Evolutionary conservation across 306 rosid genomes (phyloP).

Genomic region (Dryas alaskensis): DNA sequence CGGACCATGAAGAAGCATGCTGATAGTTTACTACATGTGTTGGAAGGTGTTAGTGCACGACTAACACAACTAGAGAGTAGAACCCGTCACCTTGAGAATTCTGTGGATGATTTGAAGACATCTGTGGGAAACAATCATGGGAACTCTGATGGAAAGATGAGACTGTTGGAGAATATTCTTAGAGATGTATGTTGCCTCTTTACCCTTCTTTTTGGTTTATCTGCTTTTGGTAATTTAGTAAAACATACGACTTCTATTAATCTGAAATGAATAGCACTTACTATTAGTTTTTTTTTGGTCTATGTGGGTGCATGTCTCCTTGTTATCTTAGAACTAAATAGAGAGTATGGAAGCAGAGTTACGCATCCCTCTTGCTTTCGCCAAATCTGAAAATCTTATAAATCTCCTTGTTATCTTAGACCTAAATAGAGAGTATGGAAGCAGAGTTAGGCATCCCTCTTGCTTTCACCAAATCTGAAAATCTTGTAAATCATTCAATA

Average conservation of each 20-base stretch:
- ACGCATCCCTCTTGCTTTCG: background rate
- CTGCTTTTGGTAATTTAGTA: slow-evolving; percentile 24
- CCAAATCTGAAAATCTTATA: background rate
- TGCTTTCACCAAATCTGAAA: background rate
- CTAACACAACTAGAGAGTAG: slow-evolving; percentile 76
- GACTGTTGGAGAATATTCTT: slow-evolving; percentile 78
- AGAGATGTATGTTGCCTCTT: slow-evolving; percentile 54
- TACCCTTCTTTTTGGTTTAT: slow-evolving; percentile 1
- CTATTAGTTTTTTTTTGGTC: background rate
- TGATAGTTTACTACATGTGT: slow-evolving; percentile 62
- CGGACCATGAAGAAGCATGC: slow-evolving; percentile 63
- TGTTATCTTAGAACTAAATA: background rate
- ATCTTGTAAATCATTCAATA: background rate
- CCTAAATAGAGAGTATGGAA: background rate
- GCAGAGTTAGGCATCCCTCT: background rate
- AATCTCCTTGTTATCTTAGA: background rate
- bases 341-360: background rate
- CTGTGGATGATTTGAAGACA: slow-evolving; percentile 73
- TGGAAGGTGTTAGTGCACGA: slow-evolving; percentile 82
- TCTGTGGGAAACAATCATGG: slow-evolving; percentile 76
- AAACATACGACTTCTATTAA: slow-evolving; percentile 1
- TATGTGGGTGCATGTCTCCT: background rate
- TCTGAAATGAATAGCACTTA: background rate
- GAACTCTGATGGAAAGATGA: slow-evolving; percentile 72
- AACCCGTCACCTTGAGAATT: slow-evolving; percentile 65